Percentiles rank a stretch among this genome's conserved stretches.
Conservation (phyloP, 345 rosid genomes). For the Euphorbia peplus region DNA sequence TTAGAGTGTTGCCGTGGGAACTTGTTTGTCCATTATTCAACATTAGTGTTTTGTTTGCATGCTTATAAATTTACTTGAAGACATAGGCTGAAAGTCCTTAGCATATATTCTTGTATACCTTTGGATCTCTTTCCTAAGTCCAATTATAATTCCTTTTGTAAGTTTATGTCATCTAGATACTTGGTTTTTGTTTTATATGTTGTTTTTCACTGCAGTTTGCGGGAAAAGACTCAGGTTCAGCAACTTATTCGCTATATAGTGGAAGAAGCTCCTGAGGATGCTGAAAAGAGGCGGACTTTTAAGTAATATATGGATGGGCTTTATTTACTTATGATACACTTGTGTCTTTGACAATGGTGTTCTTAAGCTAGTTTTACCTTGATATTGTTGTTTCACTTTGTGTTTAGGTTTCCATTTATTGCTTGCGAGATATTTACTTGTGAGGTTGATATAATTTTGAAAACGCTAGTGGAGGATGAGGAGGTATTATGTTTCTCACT, state of each 20-base stretch:
- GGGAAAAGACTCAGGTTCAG: slow-evolving; percentile 74
- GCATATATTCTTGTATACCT: neutral
- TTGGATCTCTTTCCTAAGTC: neutral
- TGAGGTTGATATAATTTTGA: slow-evolving; percentile 88
- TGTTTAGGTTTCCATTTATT: slow-evolving; percentile 76
- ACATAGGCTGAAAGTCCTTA: neutral
- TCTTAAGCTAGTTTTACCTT: neutral
- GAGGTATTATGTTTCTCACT: slow-evolving; percentile 48
- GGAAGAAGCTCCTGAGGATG: slow-evolving; percentile 70
- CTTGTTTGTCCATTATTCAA: neutral
- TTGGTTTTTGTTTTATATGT: slow-evolving; percentile 14
- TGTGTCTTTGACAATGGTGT: neutral
- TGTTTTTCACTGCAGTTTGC: slow-evolving; percentile 51
- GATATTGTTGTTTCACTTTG: neutral
- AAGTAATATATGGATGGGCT: slow-evolving; percentile 43
- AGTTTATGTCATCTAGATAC: neutral
- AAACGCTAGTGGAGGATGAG: slow-evolving; percentile 86
- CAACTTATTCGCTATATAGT: slow-evolving; percentile 73
- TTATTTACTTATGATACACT: neutral
- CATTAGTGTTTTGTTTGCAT: neutral
- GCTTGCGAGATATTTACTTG: slow-evolving; percentile 93
- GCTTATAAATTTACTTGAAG: neutral
- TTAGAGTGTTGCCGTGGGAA: neutral
- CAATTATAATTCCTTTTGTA: neutral
- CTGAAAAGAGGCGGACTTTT: slow-evolving; percentile 62